Percentiles rank a stretch among this genome's conserved stretches.
Evolutionary conservation across 2,329 filamentous ascomycete genomes (phyloP).

Genomic region (Coniochaeta sp.): DNA sequence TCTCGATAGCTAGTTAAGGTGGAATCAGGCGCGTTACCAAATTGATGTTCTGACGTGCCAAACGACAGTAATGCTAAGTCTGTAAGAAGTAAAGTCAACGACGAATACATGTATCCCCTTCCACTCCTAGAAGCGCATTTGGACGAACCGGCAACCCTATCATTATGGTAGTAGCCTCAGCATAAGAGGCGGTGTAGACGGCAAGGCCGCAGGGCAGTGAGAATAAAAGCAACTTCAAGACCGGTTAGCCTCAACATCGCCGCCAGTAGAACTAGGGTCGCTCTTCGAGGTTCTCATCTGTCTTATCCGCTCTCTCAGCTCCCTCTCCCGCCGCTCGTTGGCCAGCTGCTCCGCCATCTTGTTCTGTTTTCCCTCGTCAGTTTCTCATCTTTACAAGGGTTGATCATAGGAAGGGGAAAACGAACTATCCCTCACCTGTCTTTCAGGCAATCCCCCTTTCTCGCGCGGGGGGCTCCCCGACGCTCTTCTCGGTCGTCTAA

Average conservation of each 20-base stretch:
- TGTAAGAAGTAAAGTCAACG: too few species aligned
- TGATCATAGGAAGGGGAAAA: background rate
- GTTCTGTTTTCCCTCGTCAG: constrained; percentile 4
- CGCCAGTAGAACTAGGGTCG: constrained; percentile 19
- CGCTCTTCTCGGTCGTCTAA: background rate
- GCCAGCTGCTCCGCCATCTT: constrained; percentile 32
- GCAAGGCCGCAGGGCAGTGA: too few species aligned
- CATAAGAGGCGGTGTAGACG: too few species aligned
- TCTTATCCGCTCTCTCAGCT: constrained; percentile 47
- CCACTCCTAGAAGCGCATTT: too few species aligned
- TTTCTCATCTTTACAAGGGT: constrained; percentile 17
- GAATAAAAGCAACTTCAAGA: constrained; percentile 23
- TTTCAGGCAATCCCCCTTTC: constrained; percentile 15
- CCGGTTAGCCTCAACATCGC: constrained; percentile 39
- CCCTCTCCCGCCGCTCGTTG: constrained; percentile 39
- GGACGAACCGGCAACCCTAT: too few species aligned
- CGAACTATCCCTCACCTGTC: constrained; percentile 19
- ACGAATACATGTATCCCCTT: too few species aligned
- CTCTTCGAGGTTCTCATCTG: constrained; percentile 47
- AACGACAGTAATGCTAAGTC: too few species aligned
- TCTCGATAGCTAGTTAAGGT: too few species aligned
- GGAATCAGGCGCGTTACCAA: too few species aligned
- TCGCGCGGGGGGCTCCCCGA: constrained; percentile 37
- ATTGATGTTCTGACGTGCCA: too few species aligned
- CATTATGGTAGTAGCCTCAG: too few species aligned